phyloP scores from a whole-genome alignment of 176 grass and related monocot genomes.

The Carex scoparia region DNA sequence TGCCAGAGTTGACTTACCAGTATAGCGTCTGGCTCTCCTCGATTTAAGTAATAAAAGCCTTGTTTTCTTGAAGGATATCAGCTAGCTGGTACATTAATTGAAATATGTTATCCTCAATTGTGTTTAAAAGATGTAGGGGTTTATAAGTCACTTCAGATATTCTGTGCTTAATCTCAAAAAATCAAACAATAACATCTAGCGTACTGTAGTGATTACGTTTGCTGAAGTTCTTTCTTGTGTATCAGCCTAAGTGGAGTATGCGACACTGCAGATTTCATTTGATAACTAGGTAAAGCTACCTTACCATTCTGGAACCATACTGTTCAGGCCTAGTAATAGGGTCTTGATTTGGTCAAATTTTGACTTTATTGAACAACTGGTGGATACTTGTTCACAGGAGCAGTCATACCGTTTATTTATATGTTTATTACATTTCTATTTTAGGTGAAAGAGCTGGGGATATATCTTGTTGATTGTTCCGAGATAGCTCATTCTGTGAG shows the following conservation, averaged over 20 bases:
- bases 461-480: constrained; percentile 73
- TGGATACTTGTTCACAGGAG: neutral
- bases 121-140: neutral
- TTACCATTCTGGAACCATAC: neutral
- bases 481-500: constrained; percentile 51
- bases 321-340: neutral
- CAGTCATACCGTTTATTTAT: neutral
- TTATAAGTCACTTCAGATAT: neutral
- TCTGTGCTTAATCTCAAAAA: neutral
- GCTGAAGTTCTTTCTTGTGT: neutral
- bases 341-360: neutral
- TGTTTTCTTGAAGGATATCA: neutral
- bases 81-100: neutral
- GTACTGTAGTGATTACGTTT: neutral
- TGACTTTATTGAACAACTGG: neutral
- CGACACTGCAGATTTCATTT: neutral
- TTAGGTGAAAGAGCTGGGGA: constrained; percentile 85
- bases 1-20: neutral
- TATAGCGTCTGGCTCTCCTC: too few species aligned
- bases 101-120: neutral
- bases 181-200: neutral
- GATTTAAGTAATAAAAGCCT: neutral
- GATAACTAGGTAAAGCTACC: neutral
- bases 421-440: constrained; percentile 6
- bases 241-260: neutral